Evolutionary conservation across 805 yeast genomes (phyloP).

Genomic region (Ogataea methylovora): DNA sequence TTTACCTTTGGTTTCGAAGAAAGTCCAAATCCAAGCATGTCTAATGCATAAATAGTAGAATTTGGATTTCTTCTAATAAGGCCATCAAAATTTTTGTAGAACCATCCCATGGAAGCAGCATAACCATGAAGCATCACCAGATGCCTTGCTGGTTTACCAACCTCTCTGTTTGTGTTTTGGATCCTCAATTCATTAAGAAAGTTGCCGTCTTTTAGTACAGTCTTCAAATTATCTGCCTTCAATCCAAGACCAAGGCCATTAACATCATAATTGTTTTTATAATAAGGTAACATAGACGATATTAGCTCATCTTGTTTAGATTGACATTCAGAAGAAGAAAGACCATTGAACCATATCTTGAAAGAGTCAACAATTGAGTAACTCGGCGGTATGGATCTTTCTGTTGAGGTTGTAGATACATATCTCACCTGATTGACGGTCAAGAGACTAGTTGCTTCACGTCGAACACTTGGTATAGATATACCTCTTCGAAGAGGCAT

Average conservation of each 20-base stretch:
- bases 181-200: slow-evolving; percentile 20
- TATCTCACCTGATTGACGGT: no score
- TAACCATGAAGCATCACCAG: slow-evolving; percentile 50
- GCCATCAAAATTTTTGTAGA: slow-evolving; percentile 43
- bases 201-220: slow-evolving; percentile 3
- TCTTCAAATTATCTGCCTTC: not conserved
- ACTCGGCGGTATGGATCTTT: not conserved
- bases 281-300: slow-evolving; percentile 1
- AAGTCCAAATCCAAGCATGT: slow-evolving; percentile 48
- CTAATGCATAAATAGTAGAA: slow-evolving; percentile 31
- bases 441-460: no score
- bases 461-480: no score
- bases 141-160: slow-evolving; percentile 17
- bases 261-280: not conserved
- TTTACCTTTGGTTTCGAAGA: slow-evolving; percentile 37
- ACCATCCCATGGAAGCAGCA: slow-evolving; percentile 50
- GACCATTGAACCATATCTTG: not conserved
- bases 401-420: no score
- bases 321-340: not conserved
- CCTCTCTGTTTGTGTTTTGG: slow-evolving; percentile 8
- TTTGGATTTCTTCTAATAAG: slow-evolving; percentile 25
- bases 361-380: not conserved
- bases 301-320: slow-evolving; percentile 1
- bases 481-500: no score
- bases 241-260: not conserved